Conservation (phyloP, 805 yeast genomes). For the Sungouiozyma intestinalis region DNA sequence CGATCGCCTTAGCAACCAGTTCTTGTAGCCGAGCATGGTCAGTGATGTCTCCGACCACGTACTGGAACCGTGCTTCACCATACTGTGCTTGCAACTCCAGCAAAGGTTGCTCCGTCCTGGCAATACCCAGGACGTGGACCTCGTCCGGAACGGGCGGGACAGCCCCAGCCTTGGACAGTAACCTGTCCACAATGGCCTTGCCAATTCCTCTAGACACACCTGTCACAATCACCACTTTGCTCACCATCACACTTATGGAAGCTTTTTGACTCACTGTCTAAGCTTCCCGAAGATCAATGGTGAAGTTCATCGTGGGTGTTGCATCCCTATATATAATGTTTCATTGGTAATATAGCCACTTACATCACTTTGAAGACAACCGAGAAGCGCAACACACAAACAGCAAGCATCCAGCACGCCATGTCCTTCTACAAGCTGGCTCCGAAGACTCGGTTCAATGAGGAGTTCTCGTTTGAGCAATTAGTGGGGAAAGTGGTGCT, state of each 20-base stretch:
- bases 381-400: too few species aligned
- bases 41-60: slow-evolving; percentile 53
- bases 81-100: slow-evolving; percentile 33
- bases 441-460: slow-evolving; percentile 14
- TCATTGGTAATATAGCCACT: too few species aligned
- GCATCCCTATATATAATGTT: too few species aligned
- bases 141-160: too few species aligned
- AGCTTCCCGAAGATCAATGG: too few species aligned
- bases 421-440: neutral
- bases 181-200: slow-evolving; percentile 50
- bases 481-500: slow-evolving; percentile 74
- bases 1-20: slow-evolving; percentile 37
- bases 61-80: slow-evolving; percentile 39
- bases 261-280: neutral
- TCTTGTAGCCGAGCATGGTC: slow-evolving; percentile 23
- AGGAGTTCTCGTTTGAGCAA: slow-evolving; percentile 46
- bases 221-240: slow-evolving; percentile 38
- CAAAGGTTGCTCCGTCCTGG: slow-evolving; percentile 49
- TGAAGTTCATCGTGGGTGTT: too few species aligned
- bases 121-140: slow-evolving; percentile 51
- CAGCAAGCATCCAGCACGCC: too few species aligned
- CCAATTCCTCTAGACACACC: slow-evolving; percentile 78
- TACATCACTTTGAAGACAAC: too few species aligned
- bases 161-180: slow-evolving; percentile 27
- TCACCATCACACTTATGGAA: slow-evolving; percentile 5